Percentiles rank a stretch among this genome's conserved stretches.
These are phyloP conservation scores for Limonium bicolor DNA, from an alignment of 148 eudicot species.

Conservation along the genomic window DNA sequence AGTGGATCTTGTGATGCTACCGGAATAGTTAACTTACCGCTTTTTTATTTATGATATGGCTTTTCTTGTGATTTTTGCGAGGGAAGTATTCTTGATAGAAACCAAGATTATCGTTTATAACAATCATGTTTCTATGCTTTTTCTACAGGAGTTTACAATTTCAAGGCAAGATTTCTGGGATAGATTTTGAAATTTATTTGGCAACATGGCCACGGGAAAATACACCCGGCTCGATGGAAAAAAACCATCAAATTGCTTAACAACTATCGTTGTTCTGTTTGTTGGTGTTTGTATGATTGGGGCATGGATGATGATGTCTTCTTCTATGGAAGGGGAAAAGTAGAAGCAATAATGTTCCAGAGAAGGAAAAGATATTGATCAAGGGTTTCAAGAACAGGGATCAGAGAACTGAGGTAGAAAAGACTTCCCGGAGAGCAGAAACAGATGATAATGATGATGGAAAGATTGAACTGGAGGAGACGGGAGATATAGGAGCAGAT, in stretches of 20 bases:
- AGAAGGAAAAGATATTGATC: slow-evolving; percentile 2
- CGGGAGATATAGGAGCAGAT: too few species aligned
- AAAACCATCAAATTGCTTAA: slow-evolving; percentile 26
- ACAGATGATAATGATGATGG: slow-evolving; percentile 12
- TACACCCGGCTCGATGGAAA: slow-evolving; percentile 40
- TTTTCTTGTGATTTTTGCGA: too few species aligned
- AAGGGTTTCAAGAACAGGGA: slow-evolving; percentile 11
- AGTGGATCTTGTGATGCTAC: too few species aligned
- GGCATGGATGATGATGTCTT: slow-evolving; percentile 46
- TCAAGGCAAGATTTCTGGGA: too few species aligned
- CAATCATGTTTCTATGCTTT: too few species aligned
- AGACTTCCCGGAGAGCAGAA: slow-evolving; percentile 9
- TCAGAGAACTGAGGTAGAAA: slow-evolving; percentile 11
- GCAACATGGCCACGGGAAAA: slow-evolving; percentile 46
- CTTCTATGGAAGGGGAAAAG: slow-evolving; percentile 19
- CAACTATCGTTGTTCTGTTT: slow-evolving; percentile 20
- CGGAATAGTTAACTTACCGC: too few species aligned
- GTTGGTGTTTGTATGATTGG: slow-evolving; percentile 44
- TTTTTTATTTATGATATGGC: too few species aligned
- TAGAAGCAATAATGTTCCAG: slow-evolving; percentile 7
- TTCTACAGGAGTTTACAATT: too few species aligned
- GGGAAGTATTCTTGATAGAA: too few species aligned
- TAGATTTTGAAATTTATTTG: too few species aligned
- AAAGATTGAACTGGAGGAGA: slow-evolving; percentile 5
- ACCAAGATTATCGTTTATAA: too few species aligned